Conservation (phyloP, 257 asterid genomes). For the Capsicum pubescens region DNA sequence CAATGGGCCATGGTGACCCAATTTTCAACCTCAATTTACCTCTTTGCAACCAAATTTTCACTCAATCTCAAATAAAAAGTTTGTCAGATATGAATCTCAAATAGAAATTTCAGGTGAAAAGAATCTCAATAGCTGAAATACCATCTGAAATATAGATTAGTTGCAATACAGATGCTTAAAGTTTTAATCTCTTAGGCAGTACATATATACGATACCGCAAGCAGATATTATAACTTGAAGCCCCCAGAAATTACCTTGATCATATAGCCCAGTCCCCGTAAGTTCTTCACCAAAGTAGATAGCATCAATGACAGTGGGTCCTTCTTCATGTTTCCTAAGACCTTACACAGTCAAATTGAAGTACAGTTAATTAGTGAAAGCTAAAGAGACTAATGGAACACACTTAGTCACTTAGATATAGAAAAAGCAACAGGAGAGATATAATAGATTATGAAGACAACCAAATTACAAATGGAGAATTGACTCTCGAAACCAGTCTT, state of each 20-base stretch:
- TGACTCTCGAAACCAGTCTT: background rate
- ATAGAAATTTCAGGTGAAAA: background rate
- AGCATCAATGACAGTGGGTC: conserved; percentile 82
- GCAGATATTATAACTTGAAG: background rate
- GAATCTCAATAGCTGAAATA: background rate
- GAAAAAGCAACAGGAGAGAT: background rate
- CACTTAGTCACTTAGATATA: background rate
- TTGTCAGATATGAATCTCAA: background rate
- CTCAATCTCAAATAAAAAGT: conserved; percentile 15
- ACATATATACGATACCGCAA: conserved; percentile 32
- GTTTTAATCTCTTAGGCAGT: conserved; percentile 20
- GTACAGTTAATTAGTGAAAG: background rate
- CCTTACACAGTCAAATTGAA: conserved; percentile 48
- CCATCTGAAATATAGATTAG: background rate
- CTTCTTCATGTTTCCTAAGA: conserved; percentile 86
- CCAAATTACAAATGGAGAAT: background rate
- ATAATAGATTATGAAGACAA: background rate
- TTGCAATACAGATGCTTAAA: conserved; percentile 2
- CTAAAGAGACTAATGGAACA: conserved; percentile 14
- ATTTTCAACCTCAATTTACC: background rate
- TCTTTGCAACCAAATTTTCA: conserved; percentile 8
- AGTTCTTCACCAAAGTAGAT: conserved; percentile 75
- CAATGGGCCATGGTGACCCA: background rate
- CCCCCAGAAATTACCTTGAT: conserved; percentile 62
- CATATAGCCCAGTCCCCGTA: conserved; percentile 74